phyloP scores from a whole-genome alignment of 2,329 filamentous ascomycete genomes.

The Elsinoe perseae region DNA sequence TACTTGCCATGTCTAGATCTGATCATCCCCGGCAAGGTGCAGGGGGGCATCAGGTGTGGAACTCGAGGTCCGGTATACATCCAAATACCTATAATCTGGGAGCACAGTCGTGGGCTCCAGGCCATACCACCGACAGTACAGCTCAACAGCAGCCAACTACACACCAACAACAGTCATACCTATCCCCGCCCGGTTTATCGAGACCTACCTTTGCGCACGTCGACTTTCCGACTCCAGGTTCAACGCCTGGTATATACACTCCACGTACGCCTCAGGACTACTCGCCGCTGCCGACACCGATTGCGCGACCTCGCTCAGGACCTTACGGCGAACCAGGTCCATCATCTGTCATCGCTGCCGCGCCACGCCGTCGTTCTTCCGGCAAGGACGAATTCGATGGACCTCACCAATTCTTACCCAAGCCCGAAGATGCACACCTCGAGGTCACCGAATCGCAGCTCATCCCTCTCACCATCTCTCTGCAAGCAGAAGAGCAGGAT shows the following conservation, averaged over 20 bases:
- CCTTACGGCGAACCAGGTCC: slow-evolving; percentile 16
- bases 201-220: slow-evolving; percentile 4
- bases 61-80: slow-evolving; percentile 14
- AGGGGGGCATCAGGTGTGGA: slow-evolving; percentile 13
- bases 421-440: slow-evolving; percentile 61
- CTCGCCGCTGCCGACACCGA: slow-evolving; percentile 14
- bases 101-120: slow-evolving; percentile 7
- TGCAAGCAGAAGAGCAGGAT: slow-evolving; percentile 78
- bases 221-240: slow-evolving; percentile 9
- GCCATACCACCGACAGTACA: neutral
- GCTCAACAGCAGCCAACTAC: neutral
- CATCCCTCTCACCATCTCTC: slow-evolving; percentile 72
- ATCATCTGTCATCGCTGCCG: slow-evolving; percentile 17
- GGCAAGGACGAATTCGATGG: slow-evolving; percentile 88
- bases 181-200: slow-evolving; percentile 6
- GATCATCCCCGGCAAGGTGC: slow-evolving; percentile 12
- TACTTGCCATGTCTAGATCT: slow-evolving; percentile 13
- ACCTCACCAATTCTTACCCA: slow-evolving; percentile 71
- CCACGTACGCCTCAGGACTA: slow-evolving; percentile 14
- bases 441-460: slow-evolving; percentile 72
- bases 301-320: slow-evolving; percentile 10
- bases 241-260: slow-evolving; percentile 10
- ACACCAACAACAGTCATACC: neutral
- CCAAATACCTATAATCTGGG: slow-evolving; percentile 12
- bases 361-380: slow-evolving; percentile 58